Evolutionary conservation across 2,329 filamentous ascomycete species (phyloP), one percentile per base, ranked within the genome.

Genomic region (Fusarium succisae): DNA sequence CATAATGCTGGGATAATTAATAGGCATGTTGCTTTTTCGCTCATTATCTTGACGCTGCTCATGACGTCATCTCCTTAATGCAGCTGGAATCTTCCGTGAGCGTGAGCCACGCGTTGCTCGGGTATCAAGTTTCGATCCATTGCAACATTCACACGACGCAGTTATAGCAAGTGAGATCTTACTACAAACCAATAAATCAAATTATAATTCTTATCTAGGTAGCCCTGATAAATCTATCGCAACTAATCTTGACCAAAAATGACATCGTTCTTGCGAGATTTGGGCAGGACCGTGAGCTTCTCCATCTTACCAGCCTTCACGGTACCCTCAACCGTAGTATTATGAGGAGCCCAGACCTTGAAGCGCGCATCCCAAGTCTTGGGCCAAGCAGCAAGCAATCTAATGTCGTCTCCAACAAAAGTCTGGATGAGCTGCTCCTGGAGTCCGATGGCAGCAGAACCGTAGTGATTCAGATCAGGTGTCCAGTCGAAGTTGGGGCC

Each of bases 401-500:
- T 43, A 5, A 67, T 60, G 24, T 67, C 64, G 20, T 67, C 10
- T 1, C 20, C 44, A 17, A 41, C 63, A 47, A 53, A 67, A 4
- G 63, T 67, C 38, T 67, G 63, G 13, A 67, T 43, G 2, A 67
- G 65, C 32, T 67, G 53, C 17, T 67, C 65, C n/a, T 67, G 63
- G 10, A 67, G 20, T 11, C 65, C 53, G 6, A 67, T 67, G 20
- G 65, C 51, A 1, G 65, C 65, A 60, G 63, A 48, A 0, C 65
- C 63, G 5, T 67, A 67, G 7, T 67, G 53, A 2, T 67, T 61
- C 0, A 67, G 9, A 32, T 67, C 63, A 5, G 63, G 65, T 5
- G 63, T 53, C 65, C 53, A 67, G 9, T 61, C 53, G 5, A 67
- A 67, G 15, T 67, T 39, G 5, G 65, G 65, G 1, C 65, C 53